These are phyloP conservation scores for Nicotiana benthamiana DNA, from an alignment of 257 asterid species.

Conservation along the genomic window DNA sequence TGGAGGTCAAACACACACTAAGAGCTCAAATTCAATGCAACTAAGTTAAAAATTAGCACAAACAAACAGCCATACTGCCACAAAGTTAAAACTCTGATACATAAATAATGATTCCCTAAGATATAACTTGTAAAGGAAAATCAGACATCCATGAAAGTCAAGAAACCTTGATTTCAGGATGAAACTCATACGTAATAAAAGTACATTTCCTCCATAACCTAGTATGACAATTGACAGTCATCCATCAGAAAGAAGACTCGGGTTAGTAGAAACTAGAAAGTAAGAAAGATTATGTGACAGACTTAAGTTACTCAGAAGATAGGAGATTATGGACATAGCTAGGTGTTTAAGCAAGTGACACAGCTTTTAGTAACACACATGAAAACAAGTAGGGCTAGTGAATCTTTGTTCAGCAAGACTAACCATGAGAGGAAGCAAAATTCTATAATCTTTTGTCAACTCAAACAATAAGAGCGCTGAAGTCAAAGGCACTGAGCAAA, in stretches of 20 bases:
- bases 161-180: not conserved
- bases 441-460: slow-evolving; percentile 90
- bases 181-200: not conserved
- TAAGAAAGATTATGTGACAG: too few species aligned
- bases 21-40: not conserved
- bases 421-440: slow-evolving; percentile 97
- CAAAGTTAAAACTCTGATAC: not conserved
- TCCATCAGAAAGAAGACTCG: not conserved
- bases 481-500: slow-evolving; percentile 93
- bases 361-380: not conserved
- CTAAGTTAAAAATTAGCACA: not conserved
- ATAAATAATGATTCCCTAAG: not conserved
- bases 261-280: too few species aligned
- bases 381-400: not conserved
- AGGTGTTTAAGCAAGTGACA: not conserved
- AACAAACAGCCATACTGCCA: not conserved
- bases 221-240: not conserved
- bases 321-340: not conserved
- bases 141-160: not conserved
- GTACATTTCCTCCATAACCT: not conserved
- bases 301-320: not conserved
- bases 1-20: not conserved
- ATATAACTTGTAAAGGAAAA: not conserved
- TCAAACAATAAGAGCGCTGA: slow-evolving; percentile 93
- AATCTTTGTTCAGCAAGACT: slow-evolving; percentile 10